Evolutionary conservation across 441 rosid genomes (phyloP).

Genomic region (Croton setiger): DNA sequence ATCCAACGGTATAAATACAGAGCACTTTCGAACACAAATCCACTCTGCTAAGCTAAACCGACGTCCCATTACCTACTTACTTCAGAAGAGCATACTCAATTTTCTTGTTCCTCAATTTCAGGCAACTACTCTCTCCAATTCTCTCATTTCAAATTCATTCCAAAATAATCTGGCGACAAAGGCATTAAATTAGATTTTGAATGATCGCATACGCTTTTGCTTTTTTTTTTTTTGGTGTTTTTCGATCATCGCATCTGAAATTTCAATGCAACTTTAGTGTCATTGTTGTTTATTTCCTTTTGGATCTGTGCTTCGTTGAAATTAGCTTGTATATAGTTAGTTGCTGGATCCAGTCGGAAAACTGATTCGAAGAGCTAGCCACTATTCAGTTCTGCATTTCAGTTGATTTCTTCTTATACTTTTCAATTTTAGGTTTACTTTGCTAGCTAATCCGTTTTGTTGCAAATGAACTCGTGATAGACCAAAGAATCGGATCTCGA

Average conservation of each 20-base stretch:
- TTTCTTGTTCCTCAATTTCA: not conserved
- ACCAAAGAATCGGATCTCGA: not conserved
- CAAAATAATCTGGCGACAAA: not conserved
- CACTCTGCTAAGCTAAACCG: too few relatives aligned
- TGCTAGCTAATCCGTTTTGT: not conserved
- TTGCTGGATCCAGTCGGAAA: not conserved
- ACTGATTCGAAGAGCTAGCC: too few relatives aligned
- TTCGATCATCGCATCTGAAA: not conserved
- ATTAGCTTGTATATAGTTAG: not conserved
- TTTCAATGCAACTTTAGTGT: not conserved
- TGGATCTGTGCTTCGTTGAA: not conserved
- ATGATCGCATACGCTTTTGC: not conserved
- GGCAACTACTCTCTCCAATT: not conserved
- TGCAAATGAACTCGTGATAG: not conserved
- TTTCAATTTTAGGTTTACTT: slow-evolving; percentile 4
- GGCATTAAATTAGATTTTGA: too few relatives aligned
- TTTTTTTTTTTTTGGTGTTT: not conserved
- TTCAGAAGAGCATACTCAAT: not conserved
- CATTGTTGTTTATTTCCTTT: not conserved
- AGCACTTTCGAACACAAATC: not conserved
- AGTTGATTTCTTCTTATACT: too few relatives aligned
- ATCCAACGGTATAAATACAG: slow-evolving; percentile 1
- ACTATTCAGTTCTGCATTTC: too few relatives aligned
- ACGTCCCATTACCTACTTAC: not conserved
- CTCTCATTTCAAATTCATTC: not conserved